A percentile compares a stretch with the other conserved stretches of the same genome.
phyloP scores from a whole-genome alignment of 2,329 filamentous ascomycete species.

The Aspergillus ustus region DNA sequence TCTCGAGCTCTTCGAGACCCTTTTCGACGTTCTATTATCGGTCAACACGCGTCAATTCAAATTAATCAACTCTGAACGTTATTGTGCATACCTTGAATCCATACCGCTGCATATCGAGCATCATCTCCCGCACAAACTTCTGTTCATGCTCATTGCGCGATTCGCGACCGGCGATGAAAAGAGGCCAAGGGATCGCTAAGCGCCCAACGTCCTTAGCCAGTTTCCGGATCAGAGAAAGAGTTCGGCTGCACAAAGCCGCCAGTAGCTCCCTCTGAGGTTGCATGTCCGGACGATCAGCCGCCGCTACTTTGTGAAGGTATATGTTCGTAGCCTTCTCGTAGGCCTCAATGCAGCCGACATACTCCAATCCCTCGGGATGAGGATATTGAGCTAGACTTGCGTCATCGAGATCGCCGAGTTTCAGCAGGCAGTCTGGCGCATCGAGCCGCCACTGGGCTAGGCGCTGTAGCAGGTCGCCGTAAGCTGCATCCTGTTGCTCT shows the following conservation, averaged over 20 bases:
- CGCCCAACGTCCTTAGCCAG: slow-evolving; percentile 40
- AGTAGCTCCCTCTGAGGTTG: slow-evolving; percentile 32
- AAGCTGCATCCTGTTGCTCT: slow-evolving; percentile 36
- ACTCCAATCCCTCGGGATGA: slow-evolving; percentile 38
- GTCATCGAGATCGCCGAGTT: slow-evolving; percentile 34
- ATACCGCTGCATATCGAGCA: slow-evolving; percentile 33
- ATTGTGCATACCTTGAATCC: slow-evolving; percentile 32
- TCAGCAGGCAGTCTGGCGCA: slow-evolving; percentile 34
- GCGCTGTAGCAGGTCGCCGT: slow-evolving; percentile 34
- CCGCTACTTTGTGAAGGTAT: slow-evolving; percentile 39
- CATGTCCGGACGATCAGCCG: slow-evolving; percentile 34
- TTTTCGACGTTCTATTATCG: slow-evolving; percentile 34
- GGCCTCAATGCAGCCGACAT: slow-evolving; percentile 41
- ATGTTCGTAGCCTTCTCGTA: slow-evolving; percentile 44
- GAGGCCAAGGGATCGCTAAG: slow-evolving; percentile 39
- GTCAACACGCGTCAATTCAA: slow-evolving; percentile 7
- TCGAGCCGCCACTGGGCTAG: slow-evolving; percentile 36
- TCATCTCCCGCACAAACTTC: slow-evolving; percentile 36
- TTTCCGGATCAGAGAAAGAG: slow-evolving; percentile 35
- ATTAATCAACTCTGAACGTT: too few relatives aligned
- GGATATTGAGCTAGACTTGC: slow-evolving; percentile 33
- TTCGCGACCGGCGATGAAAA: slow-evolving; percentile 42
- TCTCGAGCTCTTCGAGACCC: slow-evolving; percentile 35
- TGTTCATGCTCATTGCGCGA: slow-evolving; percentile 34
- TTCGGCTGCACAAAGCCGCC: slow-evolving; percentile 36